Percentiles rank a stretch among this genome's conserved stretches.
phyloP scores from a whole-genome alignment of 306 rosid genomes.

The Citrullus colocynthis region DNA sequence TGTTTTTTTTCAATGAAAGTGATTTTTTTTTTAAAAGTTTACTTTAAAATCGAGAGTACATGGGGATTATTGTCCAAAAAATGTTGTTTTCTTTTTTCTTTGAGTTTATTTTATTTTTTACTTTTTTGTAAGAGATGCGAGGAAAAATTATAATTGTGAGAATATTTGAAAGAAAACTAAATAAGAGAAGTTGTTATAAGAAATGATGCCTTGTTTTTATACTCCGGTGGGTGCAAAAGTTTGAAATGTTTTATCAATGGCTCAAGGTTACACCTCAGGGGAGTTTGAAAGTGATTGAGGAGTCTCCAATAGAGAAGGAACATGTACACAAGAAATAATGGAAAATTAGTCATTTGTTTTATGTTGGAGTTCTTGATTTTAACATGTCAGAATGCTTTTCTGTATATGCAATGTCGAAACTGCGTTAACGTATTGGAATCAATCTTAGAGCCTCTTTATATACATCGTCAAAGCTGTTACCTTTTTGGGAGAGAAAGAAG shows the following conservation, averaged over 20 bases:
- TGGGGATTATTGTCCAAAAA: background rate
- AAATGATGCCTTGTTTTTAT: background rate
- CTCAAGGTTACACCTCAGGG: background rate
- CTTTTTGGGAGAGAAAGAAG: slow-evolving; percentile 98
- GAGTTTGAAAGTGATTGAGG: background rate
- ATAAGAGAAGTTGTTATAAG: background rate
- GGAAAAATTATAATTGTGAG: background rate
- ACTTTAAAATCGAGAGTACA: background rate
- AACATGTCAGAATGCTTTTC: background rate
- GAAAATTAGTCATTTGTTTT: background rate
- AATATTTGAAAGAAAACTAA: background rate
- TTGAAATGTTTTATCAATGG: background rate
- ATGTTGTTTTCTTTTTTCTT: background rate
- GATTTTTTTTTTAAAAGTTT: background rate
- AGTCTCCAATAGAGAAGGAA: background rate
- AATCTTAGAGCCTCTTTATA: slow-evolving; percentile 76
- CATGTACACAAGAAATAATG: background rate
- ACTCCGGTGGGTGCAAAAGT: background rate
- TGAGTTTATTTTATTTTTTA: no score
- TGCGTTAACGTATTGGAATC: background rate
- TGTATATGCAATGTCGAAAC: background rate
- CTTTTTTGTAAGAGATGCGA: background rate
- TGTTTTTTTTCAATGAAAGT: no score
- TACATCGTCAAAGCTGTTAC: slow-evolving; percentile 94
- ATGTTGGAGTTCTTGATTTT: background rate